Percentiles rank a stretch among this genome's conserved stretches.
Evolutionary conservation across 257 asterid genomes (phyloP).

Genomic region (Eustoma russellianum): DNA sequence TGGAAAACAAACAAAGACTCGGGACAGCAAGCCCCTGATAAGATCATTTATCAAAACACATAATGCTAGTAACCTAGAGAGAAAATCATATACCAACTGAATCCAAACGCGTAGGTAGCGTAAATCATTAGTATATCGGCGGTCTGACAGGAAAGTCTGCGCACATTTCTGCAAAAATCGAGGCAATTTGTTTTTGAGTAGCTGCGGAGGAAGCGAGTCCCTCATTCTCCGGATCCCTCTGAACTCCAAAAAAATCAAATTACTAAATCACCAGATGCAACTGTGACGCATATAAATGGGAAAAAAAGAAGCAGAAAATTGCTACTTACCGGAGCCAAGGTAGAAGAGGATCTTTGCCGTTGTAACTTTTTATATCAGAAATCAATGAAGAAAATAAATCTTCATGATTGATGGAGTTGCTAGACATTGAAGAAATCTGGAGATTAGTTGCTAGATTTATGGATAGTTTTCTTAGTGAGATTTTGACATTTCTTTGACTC

Average conservation of each 20-base stretch:
- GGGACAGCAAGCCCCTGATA: neutral
- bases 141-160: conserved; percentile 59
- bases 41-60: neutral
- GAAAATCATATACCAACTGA: conserved; percentile 52
- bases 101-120: conserved; percentile 94
- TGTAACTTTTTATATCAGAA: conserved; percentile 70
- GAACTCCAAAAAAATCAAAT: neutral
- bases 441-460: neutral
- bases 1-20: neutral
- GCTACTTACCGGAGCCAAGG: conserved; percentile 84
- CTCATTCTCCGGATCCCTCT: conserved; percentile 82
- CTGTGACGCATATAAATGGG: neutral
- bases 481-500: no score
- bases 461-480: neutral
- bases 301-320: neutral
- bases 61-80: neutral
- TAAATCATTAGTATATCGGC: conserved; percentile 71
- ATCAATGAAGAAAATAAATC: conserved; percentile 58
- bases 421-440: conserved; percentile 28
- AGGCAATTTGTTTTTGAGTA: conserved; percentile 75
- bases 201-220: conserved; percentile 59
- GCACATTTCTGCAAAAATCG: conserved; percentile 93
- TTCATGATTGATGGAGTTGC: conserved; percentile 26
- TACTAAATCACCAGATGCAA: conserved; percentile 2
- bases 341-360: conserved; percentile 70